Conservation (phyloP, 1,284 basidiomycete species). For the Marasmius fiardii region DNA sequence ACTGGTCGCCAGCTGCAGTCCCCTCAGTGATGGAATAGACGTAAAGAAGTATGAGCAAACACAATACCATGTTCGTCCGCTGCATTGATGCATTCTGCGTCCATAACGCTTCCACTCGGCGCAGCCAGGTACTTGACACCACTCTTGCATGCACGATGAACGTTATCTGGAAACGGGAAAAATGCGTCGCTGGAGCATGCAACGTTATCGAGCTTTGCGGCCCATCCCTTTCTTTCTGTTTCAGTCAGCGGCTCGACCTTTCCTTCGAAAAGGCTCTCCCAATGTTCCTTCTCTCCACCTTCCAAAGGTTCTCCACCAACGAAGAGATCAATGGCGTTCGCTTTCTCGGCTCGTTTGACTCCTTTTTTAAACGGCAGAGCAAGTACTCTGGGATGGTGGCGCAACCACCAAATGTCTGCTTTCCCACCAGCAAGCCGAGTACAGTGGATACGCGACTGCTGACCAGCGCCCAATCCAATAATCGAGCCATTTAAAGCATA, state of each 20-base stretch:
- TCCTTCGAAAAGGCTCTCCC: conserved; percentile 87
- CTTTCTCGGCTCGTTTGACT: conserved; percentile 96
- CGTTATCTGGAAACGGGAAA: conserved; percentile 99
- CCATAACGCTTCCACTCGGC: conserved; percentile 96
- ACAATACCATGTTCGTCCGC: conserved; percentile 90
- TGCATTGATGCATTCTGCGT: conserved; percentile 90
- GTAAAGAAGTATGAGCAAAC: conserved; percentile 81
- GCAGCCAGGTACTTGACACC: conserved; percentile 94
- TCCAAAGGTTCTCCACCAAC: conserved; percentile 90
- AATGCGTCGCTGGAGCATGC: conserved; percentile 96
- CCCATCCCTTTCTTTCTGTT: conserved; percentile 76
- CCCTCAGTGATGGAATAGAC: conserved; percentile 76
- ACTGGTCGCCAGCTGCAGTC: background rate
- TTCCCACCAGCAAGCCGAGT: conserved; percentile 96
- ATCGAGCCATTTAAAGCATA: conserved; percentile 94
- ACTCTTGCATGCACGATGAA: conserved; percentile 88
- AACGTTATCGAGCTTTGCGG: conserved; percentile 74
- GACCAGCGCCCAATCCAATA: conserved; percentile 95
- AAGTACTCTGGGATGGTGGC: conserved; percentile 93
- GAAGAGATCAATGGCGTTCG: conserved; percentile 97
- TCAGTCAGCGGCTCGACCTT: conserved; percentile 67
- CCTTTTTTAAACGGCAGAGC: conserved; percentile 95
- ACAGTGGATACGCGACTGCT: conserved; percentile 99
- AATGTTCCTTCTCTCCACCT: conserved; percentile 85
- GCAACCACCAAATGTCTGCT: conserved; percentile 99